These are phyloP conservation scores for Aspergillus unguis DNA, from an alignment of 2,329 filamentous ascomycete species.

Conservation along the genomic window DNA sequence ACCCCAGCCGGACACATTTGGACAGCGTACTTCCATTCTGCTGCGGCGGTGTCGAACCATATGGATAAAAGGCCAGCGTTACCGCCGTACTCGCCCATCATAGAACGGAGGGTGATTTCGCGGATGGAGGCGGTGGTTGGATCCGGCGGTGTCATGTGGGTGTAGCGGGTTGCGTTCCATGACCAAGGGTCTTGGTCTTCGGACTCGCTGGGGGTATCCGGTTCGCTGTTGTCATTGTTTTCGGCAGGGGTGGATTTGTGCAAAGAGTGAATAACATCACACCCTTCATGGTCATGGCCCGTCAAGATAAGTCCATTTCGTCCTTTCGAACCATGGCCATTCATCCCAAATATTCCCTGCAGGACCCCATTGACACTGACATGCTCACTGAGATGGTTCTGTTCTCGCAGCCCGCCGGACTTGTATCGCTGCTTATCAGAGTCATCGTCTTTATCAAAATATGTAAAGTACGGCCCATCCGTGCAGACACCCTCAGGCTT, in stretches of 20 bases:
- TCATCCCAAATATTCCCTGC: conserved; percentile 79
- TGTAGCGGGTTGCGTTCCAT: conserved; percentile 38
- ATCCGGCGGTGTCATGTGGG: not conserved
- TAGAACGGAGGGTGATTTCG: conserved; percentile 90
- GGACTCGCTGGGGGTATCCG: not conserved
- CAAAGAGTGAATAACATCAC: conserved; percentile 81
- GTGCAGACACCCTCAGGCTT: conserved; percentile 79
- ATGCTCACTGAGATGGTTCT: conserved; percentile 78
- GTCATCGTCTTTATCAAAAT: conserved; percentile 60
- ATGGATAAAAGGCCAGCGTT: conserved; percentile 83
- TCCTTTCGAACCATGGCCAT: conserved; percentile 63
- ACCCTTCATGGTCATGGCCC: conserved; percentile 93
- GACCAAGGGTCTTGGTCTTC: conserved; percentile 19
- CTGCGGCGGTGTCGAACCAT: conserved; percentile 73
- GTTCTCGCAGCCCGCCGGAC: conserved; percentile 64
- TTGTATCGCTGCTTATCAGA: conserved; percentile 54
- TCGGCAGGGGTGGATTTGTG: conserved; percentile 47
- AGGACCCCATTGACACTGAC: conserved; percentile 69
- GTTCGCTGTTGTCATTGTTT: not conserved
- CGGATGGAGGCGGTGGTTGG: conserved; percentile 52
- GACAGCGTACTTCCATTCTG: conserved; percentile 82
- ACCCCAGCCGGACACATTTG: conserved; percentile 72
- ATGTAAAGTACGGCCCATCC: conserved; percentile 79
- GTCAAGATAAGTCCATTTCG: conserved; percentile 78
- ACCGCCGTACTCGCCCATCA: conserved; percentile 97